Evolutionary conservation across 1,284 basidiomycete genomes (phyloP), one percentile per base, ranked within the genome.

Genomic region (Golubevia sp.): DNA sequence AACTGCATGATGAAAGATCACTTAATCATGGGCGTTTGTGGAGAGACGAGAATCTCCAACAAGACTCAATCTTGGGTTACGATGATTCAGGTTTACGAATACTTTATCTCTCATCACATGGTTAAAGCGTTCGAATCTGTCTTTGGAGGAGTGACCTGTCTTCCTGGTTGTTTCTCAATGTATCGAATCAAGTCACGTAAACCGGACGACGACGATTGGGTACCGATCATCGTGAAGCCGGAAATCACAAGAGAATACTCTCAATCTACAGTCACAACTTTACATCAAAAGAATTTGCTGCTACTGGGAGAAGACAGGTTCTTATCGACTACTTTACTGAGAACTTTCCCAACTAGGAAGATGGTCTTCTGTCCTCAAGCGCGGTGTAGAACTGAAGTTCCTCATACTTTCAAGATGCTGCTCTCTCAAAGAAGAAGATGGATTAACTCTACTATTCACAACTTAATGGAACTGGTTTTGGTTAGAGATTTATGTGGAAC

Each of bases 391-490:
- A 99, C 97, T 15, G 89, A 99, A 77, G 97, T 94, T 24, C 97
- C 97, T 6, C 94, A 99, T 82, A 94, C 93, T 0, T 99, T 99
- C 86, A 86, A 87, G 49, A 89, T 99, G 56, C 88, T 99, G 51
- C 88, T 99, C 11, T 99, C 96, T 0, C 97, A 99, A 84, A 92
- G 97, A 34, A 91, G 97, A 26, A 91, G 97, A 70, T 99, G 97
- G 97, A 99, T 99, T 87, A 99, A 98, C 85, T 98, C 94, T 52
- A 99, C 97, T 0, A 92, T 99, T 55, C 97, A 99, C 87, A 99
- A 99, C 83, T 88, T 99, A 59, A 97, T 98, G 94, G 97, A 99
- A 84, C 91, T 99, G 38, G 93, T 99, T 44, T 90, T 93, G 65
- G 97, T 99, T 26, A 92, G 93, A 70, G 94, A 99, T 80, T 88